Evolutionary conservation across 2,329 filamentous ascomycete species (phyloP), one percentile per base, ranked within the genome.

Genomic region (Zopfia rhizophila): DNA sequence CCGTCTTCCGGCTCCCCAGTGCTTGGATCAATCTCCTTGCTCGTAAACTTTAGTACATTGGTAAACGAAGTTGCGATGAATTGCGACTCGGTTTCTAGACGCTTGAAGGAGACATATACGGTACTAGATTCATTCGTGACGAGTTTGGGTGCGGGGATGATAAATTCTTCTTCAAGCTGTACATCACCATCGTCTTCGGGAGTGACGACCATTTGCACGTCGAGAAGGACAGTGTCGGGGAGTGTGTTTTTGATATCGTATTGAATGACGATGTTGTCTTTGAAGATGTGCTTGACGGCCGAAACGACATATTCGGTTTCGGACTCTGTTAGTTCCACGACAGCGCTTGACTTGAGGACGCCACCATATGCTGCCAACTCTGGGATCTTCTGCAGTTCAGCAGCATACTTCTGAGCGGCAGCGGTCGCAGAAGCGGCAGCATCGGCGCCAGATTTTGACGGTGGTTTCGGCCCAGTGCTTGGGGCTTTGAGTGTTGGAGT

Each of bases 231-330:
- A 10, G 91, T 96, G 51, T 92, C 90, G 10, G 90, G 88, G 8
- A 99, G 81, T 2, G 94, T 99, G 78, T 99, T 99, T 82, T 96
- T 97, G 72, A 99, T 86, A 69, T 97, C 90, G 73, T 94, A 99
- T 69, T 99, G 94, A 42, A 99, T 78, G 23, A 99, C 93, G 66
- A 99, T 80, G 68, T 97, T 90, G 70, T 96, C 90, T 77, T 96
- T 96, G 86, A 97, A 99, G 65, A 99, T 86, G 70, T 99, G 94
- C 80, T 99, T 99, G 74, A 97, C 84, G 16, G 94, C 87, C 24
- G 83, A 86, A 50, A 99, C 94, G 38, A 97, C 91, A 63, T 99
- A 99, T 74, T 99, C 94, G 14, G 93, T 97, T 75, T 97, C 94
- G 40, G 91, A 90, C 73, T 99, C 94, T 13, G 94, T 97, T 53